phyloP scores from a whole-genome alignment of 1,139 yeast species.

The Suhomyces atakaporum region DNA sequence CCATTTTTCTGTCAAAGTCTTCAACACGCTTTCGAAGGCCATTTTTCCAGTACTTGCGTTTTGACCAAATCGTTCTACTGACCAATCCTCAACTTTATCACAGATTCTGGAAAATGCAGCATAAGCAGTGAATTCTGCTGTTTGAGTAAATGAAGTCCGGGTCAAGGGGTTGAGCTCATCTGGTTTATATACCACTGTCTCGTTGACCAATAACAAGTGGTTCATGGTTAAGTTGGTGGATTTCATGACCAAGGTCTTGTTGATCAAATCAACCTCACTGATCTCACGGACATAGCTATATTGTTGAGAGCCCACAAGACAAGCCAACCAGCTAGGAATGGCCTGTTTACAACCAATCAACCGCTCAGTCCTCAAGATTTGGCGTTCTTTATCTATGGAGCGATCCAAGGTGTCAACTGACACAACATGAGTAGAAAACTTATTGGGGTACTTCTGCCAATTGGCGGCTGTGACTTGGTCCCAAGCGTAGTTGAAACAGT shows the following conservation, averaged over 20 bases:
- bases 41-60: slow-evolving; percentile 79
- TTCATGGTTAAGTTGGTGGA: slow-evolving; percentile 87
- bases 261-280: slow-evolving; percentile 73
- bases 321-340: slow-evolving; percentile 79
- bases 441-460: slow-evolving; percentile 96
- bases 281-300: slow-evolving; percentile 86
- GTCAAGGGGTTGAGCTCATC: slow-evolving; percentile 50
- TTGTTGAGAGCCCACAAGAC: slow-evolving; percentile 72
- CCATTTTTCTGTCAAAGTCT: slow-evolving; percentile 54
- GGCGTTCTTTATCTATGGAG: slow-evolving; percentile 57
- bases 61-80: slow-evolving; percentile 82
- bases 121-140: slow-evolving; percentile 87
- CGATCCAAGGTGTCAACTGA: slow-evolving; percentile 87
- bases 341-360: slow-evolving; percentile 87
- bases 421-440: slow-evolving; percentile 88
- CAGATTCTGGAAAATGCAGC: slow-evolving; percentile 69
- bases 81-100: slow-evolving; percentile 89
- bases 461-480: slow-evolving; percentile 94
- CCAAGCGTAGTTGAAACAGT: slow-evolving; percentile 82
- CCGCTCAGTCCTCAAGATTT: slow-evolving; percentile 76
- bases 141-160: slow-evolving; percentile 71
- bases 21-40: slow-evolving; percentile 82
- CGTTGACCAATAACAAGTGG: slow-evolving; percentile 75
- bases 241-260: slow-evolving; percentile 70
- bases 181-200: slow-evolving; percentile 79